Percentiles rank a stretch among this genome's conserved stretches.
phyloP scores from a whole-genome alignment of 352 stramenopile genomes.

The Saprolegnia diclina region DNA sequence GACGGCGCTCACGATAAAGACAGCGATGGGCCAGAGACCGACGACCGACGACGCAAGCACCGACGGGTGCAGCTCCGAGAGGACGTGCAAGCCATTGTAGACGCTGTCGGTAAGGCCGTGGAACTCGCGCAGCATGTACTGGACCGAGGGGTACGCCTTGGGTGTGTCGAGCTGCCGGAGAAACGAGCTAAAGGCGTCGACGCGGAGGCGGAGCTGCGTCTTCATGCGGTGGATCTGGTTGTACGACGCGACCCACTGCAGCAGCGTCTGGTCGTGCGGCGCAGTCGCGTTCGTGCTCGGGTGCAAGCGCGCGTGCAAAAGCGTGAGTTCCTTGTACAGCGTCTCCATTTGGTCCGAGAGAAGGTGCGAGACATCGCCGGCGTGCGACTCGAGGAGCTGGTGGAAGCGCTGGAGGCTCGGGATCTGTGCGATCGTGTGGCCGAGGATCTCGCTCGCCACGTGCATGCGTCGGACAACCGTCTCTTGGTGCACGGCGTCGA shows the following conservation, averaged over 20 bases:
- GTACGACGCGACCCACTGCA: constrained; percentile 10
- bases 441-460: constrained; percentile 70
- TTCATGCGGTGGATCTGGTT: constrained; percentile 36
- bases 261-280: background rate
- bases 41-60: constrained; percentile 42
- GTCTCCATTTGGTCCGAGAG: constrained; percentile 61
- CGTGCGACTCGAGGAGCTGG: constrained; percentile 59
- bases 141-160: constrained; percentile 65
- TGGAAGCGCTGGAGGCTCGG: constrained; percentile 78
- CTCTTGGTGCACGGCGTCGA: constrained; percentile 22
- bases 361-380: constrained; percentile 60
- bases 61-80: constrained; percentile 40
- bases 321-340: constrained; percentile 53
- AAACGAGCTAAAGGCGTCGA: constrained; percentile 65
- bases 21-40: constrained; percentile 77
- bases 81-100: constrained; percentile 69
- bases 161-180: constrained; percentile 54
- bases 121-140: constrained; percentile 72
- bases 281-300: background rate
- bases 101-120: constrained; percentile 67
- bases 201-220: constrained; percentile 44
- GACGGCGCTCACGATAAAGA: constrained; percentile 78
- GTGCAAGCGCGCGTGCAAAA: constrained; percentile 35
- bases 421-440: constrained; percentile 79
- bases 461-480: constrained; percentile 28